Evolutionary conservation across 1,284 basidiomycete species (phyloP), one percentile per base, ranked within the genome.

Genomic region (Tremellales sp.): DNA sequence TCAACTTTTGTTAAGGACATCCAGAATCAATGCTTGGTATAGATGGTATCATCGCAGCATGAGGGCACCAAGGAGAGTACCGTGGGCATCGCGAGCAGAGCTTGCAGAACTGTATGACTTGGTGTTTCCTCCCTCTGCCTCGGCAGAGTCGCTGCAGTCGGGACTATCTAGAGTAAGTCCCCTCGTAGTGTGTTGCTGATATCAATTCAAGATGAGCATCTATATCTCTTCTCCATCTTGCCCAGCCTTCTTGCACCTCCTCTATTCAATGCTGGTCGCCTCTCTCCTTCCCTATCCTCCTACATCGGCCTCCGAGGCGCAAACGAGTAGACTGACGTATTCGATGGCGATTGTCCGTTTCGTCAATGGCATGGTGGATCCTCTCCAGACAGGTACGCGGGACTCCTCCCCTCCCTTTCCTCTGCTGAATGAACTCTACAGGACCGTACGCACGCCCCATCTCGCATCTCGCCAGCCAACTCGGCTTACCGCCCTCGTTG

Each of bases 331-430:
- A 19, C 58, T 93, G 68, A 81, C 85, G 7, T 77, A 85, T 25
- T 83, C 87, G 0, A 77, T 94, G 63, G 68, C 74, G 0, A 50
- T 77, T 9, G 85, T 93, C 53, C 78, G 92, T 16, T 83, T 97
- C 57, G 90, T 98, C 56, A 98, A 98, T 61, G 87, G 88, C 2
- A 78, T 95, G 36, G 94, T 97, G 5, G 94, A 98, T 66, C 90
- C 93, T 13, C 76, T 95, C 16, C 94, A 98, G 65, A 80, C 83
- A 3, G 89, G 91, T 26, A 76, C 77, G 34, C 75, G 61, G 48
- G 19, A 8, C 6, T 1, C 32, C 8, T 7, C 34, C 3, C 19
- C 10, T n/a, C 35, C n/a, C 9, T 3, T 13, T 35, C 26, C 25
- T 26, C 38, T 6, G 13, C 38, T 22, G 18, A 16, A 10, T 40